A percentile compares a stretch with the other conserved stretches of the same genome.
These are phyloP conservation scores for Sphaerulina vaccinii DNA, from an alignment of 2,329 filamentous ascomycete genomes.

Conservation along the genomic window DNA sequence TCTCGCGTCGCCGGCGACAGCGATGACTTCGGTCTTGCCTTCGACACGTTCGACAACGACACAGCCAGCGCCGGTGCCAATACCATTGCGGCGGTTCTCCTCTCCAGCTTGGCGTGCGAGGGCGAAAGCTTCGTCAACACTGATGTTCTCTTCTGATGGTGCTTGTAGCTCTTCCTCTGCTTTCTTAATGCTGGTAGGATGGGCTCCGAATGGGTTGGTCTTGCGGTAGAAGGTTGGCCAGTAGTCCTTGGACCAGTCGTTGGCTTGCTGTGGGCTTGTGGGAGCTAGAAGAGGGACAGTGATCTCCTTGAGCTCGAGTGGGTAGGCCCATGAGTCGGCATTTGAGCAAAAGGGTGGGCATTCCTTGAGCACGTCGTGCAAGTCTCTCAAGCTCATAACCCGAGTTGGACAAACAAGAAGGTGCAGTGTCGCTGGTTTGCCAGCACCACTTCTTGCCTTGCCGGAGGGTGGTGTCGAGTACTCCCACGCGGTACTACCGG, in stretches of 20 bases:
- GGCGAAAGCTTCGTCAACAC: conserved; percentile 63
- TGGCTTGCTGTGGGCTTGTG: conserved; percentile 72
- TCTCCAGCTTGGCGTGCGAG: conserved; percentile 61
- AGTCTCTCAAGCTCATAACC: conserved; percentile 54
- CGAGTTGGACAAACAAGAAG: conserved; percentile 54
- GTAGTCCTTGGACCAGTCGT: conserved; percentile 70
- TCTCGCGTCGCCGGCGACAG: conserved; percentile 73
- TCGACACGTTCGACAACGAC: conserved; percentile 66
- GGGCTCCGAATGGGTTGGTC: conserved; percentile 81
- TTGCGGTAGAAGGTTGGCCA: conserved; percentile 86
- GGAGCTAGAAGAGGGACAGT: conserved; percentile 72
- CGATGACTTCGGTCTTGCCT: conserved; percentile 59
- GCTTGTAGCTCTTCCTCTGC: conserved; percentile 65
- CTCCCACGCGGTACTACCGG: conserved; percentile 45
- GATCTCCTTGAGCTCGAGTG: conserved; percentile 60
- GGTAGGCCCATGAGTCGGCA: conserved; percentile 38
- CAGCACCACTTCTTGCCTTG: conserved; percentile 54
- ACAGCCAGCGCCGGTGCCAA: conserved; percentile 70
- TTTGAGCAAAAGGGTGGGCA: conserved; percentile 43
- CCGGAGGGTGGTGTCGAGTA: conserved; percentile 54
- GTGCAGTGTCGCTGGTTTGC: conserved; percentile 43
- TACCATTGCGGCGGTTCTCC: conserved; percentile 56
- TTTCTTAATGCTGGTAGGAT: conserved; percentile 70
- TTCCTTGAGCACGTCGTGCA: conserved; percentile 44
- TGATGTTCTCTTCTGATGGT: conserved; percentile 39